Conservation (phyloP, 129 eudicot species). For the Escallonia rubra region DNA sequence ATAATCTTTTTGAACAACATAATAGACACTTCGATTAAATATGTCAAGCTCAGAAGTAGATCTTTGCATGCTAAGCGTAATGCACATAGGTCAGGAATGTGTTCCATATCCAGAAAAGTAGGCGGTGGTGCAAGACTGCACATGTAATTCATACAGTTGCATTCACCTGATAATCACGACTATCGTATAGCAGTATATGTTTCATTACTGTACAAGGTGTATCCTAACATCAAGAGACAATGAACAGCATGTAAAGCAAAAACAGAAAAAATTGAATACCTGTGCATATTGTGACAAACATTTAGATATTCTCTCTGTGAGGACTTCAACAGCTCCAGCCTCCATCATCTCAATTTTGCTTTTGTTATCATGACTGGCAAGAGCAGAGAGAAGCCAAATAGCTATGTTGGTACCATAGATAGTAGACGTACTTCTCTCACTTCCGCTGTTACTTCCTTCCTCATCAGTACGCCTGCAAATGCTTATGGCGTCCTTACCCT, state of each 20-base stretch:
- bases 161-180: too few species aligned
- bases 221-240: neutral
- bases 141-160: too few species aligned
- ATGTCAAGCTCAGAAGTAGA: neutral
- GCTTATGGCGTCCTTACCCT: constrained; percentile 36
- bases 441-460: constrained; percentile 32
- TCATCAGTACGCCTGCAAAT: constrained; percentile 52
- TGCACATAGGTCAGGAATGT: too few species aligned
- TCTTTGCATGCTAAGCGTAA: neutral
- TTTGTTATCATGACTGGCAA: constrained; percentile 73
- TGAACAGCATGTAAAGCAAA: neutral
- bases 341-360: constrained; percentile 78
- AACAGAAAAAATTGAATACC: constrained; percentile 36
- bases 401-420: constrained; percentile 68
- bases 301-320: constrained; percentile 78
- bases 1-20: too few species aligned
- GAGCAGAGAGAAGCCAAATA: constrained; percentile 85
- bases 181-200: too few species aligned
- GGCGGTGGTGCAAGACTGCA: too few species aligned
- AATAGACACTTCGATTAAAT: neutral
- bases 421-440: constrained; percentile 50
- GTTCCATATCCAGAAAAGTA: too few species aligned
- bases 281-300: constrained; percentile 56
- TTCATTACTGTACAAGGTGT: too few species aligned
- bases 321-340: constrained; percentile 84